These are phyloP conservation scores for Chlorella sp. DNA, from an alignment of 139 green algal species.

Conservation along the genomic window DNA sequence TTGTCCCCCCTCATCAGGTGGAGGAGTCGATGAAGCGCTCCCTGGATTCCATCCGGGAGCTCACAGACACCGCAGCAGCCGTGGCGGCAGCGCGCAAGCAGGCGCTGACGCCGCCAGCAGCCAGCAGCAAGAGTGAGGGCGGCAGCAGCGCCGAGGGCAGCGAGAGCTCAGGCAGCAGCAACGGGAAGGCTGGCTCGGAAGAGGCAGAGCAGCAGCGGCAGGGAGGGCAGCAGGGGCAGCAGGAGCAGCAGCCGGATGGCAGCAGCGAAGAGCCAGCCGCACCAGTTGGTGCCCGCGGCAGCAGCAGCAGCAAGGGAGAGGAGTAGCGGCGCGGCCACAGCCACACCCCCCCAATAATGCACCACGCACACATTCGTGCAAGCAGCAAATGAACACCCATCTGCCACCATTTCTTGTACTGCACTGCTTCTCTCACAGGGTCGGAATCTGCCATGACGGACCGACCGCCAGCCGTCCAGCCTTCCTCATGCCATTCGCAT, in stretches of 20 bases:
- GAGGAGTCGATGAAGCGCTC: not conserved
- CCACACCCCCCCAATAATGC: too few relatives aligned
- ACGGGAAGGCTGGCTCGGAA: not conserved
- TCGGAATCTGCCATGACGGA: too few relatives aligned
- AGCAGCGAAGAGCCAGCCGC: not conserved
- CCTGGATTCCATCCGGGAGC: not conserved
- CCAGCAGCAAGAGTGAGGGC: not conserved
- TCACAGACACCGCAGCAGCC: not conserved
- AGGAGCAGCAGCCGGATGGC: not conserved
- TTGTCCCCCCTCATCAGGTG: not conserved
- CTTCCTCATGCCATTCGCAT: too few relatives aligned
- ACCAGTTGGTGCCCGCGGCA: not conserved
- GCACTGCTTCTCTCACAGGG: too few relatives aligned
- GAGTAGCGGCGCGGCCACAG: not conserved
- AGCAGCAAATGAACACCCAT: too few relatives aligned
- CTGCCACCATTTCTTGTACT: too few relatives aligned
- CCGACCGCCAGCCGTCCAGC: too few relatives aligned
- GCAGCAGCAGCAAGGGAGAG: constrained; percentile 1
- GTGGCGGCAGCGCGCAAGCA: not conserved
- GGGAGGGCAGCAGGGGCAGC: not conserved
- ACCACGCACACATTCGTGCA: too few relatives aligned
- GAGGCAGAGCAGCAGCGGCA: not conserved
- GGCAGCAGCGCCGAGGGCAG: not conserved
- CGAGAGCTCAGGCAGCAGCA: not conserved
- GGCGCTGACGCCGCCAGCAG: not conserved